A percentile compares a stretch with the other conserved stretches of the same genome.
phyloP scores from a whole-genome alignment of 805 yeast species.

The Lachancea sp. region DNA sequence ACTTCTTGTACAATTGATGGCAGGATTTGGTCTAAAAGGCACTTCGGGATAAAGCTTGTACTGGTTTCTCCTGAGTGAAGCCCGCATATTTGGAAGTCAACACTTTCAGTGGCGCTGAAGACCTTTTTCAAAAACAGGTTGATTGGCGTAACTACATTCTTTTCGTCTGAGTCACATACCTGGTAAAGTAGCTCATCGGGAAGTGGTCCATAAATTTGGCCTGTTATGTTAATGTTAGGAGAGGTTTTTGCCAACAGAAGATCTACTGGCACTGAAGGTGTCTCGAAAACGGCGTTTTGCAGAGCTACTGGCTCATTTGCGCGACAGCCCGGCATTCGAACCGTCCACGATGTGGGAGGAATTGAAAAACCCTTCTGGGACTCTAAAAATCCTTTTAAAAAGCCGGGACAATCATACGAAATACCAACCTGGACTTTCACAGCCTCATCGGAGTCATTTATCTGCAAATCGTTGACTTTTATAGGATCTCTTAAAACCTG shows the following conservation, averaged over 20 bases:
- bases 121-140: slow-evolving; percentile 22
- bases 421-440: slow-evolving; percentile 19
- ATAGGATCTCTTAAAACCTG: slow-evolving; percentile 12
- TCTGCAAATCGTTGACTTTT: slow-evolving; percentile 19
- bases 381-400: slow-evolving; percentile 13
- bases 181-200: slow-evolving; percentile 22
- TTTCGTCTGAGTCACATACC: slow-evolving; percentile 30
- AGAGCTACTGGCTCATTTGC: slow-evolving; percentile 26
- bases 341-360: slow-evolving; percentile 35
- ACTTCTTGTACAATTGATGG: slow-evolving; percentile 19
- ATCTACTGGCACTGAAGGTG: slow-evolving; percentile 9
- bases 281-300: slow-evolving; percentile 19
- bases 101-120: slow-evolving; percentile 16
- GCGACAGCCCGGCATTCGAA: slow-evolving; percentile 35
- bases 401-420: slow-evolving; percentile 20
- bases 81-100: slow-evolving; percentile 19
- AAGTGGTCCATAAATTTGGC: slow-evolving; percentile 20
- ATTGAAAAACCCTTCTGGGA: slow-evolving; percentile 17
- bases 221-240: slow-evolving; percentile 4
- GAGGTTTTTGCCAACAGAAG: background rate
- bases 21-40: slow-evolving; percentile 12
- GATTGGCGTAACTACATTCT: slow-evolving; percentile 29
- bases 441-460: slow-evolving; percentile 19
- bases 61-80: slow-evolving; percentile 1
- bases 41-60: slow-evolving; percentile 14